Percentiles rank a stretch among this genome's conserved stretches.
Evolutionary conservation across 2,329 filamentous ascomycete genomes (phyloP).

Genomic region (Aspergillus viridinutans): DNA sequence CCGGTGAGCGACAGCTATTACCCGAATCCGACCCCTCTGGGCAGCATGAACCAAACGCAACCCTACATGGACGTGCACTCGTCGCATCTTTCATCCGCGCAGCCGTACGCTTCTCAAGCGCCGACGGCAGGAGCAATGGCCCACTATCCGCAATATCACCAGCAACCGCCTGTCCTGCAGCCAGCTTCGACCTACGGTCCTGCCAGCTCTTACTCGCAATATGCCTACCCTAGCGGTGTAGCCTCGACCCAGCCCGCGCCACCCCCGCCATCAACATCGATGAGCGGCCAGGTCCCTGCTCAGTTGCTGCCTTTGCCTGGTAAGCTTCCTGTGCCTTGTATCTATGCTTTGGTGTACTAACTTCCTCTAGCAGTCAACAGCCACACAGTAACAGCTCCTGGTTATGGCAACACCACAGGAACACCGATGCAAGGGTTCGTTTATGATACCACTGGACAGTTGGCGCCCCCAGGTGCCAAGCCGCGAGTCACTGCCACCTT

Average conservation of each 20-base stretch:
- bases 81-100: constrained; percentile 72
- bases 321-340: constrained; percentile 19
- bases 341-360: constrained; percentile 6
- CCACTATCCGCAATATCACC: constrained; percentile 70
- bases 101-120: constrained; percentile 69
- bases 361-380: constrained; percentile 31
- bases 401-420: constrained; percentile 38
- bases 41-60: constrained; percentile 74
- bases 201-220: constrained; percentile 60
- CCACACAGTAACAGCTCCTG: constrained; percentile 29
- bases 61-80: constrained; percentile 81
- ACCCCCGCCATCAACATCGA: constrained; percentile 65
- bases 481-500: constrained; percentile 91
- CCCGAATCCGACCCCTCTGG: constrained; percentile 32
- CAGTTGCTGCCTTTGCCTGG: constrained; percentile 66
- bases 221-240: constrained; percentile 71
- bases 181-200: constrained; percentile 67
- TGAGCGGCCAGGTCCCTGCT: constrained; percentile 63
- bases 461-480: constrained; percentile 91
- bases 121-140: constrained; percentile 68
- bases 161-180: constrained; percentile 69
- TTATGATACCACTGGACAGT: constrained; percentile 86
- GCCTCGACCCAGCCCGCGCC: constrained; percentile 71
- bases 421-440: constrained; percentile 44
- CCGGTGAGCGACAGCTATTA: constrained; percentile 42